A percentile compares a stretch with the other conserved stretches of the same genome.
Evolutionary conservation across 2,329 filamentous ascomycete species (phyloP).

Genomic region (Bipolaris sorokiniana): DNA sequence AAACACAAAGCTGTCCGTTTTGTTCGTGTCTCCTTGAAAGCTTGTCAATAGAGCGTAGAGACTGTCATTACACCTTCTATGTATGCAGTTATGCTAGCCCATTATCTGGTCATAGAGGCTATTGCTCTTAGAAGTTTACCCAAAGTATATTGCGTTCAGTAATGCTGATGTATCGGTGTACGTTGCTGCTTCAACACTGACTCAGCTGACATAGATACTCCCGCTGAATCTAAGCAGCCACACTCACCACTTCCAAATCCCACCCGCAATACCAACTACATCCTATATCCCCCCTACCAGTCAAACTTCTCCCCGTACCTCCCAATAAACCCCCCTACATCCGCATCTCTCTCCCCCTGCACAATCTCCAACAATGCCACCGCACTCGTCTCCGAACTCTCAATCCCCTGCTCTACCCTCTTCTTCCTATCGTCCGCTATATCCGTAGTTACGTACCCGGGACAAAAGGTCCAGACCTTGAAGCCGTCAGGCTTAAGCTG

Average conservation of each 20-base stretch:
- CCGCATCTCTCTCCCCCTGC: slow-evolving; percentile 38
- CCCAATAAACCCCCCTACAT: slow-evolving; percentile 34
- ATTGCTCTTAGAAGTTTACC: slow-evolving; percentile 16
- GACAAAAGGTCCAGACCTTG: slow-evolving; percentile 42
- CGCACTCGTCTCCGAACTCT: slow-evolving; percentile 43
- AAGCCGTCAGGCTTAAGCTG: slow-evolving; percentile 38
- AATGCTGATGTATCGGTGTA: no score
- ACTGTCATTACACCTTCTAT: slow-evolving; percentile 8
- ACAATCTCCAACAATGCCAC: slow-evolving; percentile 41
- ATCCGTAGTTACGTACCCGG: slow-evolving; percentile 41
- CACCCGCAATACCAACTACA: not conserved
- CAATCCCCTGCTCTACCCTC: slow-evolving; percentile 19
- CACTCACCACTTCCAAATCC: no score
- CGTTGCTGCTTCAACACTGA: no score
- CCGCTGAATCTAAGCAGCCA: not conserved
- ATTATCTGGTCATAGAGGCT: slow-evolving; percentile 12
- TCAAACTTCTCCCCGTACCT: slow-evolving; percentile 26
- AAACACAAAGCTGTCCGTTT: no score
- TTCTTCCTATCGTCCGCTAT: slow-evolving; percentile 28
- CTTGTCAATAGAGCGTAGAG: slow-evolving; percentile 14
- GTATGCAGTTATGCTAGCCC: slow-evolving; percentile 3
- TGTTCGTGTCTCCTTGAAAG: no score
- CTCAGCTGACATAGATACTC: not conserved
- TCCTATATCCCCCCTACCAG: slow-evolving; percentile 20
- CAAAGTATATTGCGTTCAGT: no score